These are phyloP conservation scores for Petasospora fabianii DNA, from an alignment of 1,139 yeast genomes.

Conservation along the genomic window DNA sequence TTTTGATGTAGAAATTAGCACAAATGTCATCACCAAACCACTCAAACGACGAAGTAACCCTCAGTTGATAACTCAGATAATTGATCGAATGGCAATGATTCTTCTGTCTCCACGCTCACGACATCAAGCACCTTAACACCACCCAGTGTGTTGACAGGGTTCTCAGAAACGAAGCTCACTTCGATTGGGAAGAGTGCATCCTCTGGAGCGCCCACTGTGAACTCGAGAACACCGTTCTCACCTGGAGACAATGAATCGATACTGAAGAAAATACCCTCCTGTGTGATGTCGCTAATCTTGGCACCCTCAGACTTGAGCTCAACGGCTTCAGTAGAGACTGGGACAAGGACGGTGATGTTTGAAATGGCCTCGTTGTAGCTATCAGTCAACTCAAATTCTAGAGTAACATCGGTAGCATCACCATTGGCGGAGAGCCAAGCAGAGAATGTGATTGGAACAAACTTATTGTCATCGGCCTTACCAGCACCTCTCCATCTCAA, in stretches of 20 bases:
- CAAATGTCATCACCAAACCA: background rate
- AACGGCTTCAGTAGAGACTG: constrained; percentile 57
- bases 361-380: constrained; percentile 48
- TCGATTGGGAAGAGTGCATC: constrained; percentile 89
- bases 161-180: constrained; percentile 37
- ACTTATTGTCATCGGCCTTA: constrained; percentile 48
- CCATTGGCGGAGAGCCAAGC: constrained; percentile 78
- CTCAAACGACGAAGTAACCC: constrained; percentile 56
- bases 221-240: constrained; percentile 74
- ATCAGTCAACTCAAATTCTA: constrained; percentile 74
- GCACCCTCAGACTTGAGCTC: constrained; percentile 45
- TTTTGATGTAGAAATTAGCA: background rate
- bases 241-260: constrained; percentile 47
- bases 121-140: constrained; percentile 44
- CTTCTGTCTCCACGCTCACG: constrained; percentile 34
- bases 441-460: constrained; percentile 72
- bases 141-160: constrained; percentile 39
- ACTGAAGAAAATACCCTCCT: constrained; percentile 58
- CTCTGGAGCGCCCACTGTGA: constrained; percentile 72
- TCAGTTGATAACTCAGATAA: constrained; percentile 61
- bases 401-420: constrained; percentile 64
- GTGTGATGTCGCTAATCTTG: constrained; percentile 46
- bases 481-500: constrained; percentile 84
- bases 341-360: constrained; percentile 62
- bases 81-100: constrained; percentile 68